These are phyloP conservation scores for Tremellales sp. DNA, from an alignment of 1,284 basidiomycete species.

Conservation along the genomic window DNA sequence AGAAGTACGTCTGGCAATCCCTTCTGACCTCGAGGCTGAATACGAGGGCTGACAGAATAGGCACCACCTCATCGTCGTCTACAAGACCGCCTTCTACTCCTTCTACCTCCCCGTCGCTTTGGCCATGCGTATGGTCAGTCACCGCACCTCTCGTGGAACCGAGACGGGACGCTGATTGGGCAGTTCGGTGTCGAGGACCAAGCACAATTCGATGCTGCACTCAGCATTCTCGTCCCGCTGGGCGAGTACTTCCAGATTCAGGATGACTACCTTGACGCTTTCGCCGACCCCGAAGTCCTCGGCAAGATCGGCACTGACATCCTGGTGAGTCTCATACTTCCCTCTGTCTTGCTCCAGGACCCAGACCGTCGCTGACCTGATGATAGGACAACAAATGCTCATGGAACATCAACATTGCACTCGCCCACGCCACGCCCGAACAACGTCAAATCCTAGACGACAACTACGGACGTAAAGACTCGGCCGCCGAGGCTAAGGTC, in stretches of 20 bases:
- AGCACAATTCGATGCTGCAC: conserved; percentile 71
- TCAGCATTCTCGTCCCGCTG: conserved; percentile 81
- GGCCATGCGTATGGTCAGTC: conserved; percentile 66
- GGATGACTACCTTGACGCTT: conserved; percentile 95
- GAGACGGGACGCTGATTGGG: background rate
- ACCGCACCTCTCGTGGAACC: background rate
- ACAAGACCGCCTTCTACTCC: conserved; percentile 98
- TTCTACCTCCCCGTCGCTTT: conserved; percentile 98
- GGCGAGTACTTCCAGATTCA: conserved; percentile 99
- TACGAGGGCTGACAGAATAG: conserved; percentile 51
- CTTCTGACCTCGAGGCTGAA: conserved; percentile 1
- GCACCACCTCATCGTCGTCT: conserved; percentile 89
- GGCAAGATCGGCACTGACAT: conserved; percentile 99
- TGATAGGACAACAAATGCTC: conserved; percentile 90
- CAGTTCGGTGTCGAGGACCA: conserved; percentile 62
- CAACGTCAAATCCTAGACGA: conserved; percentile 59
- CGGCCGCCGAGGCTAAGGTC: conserved; percentile 61
- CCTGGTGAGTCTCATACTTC: conserved; percentile 62
- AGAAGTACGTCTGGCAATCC: conserved; percentile 56
- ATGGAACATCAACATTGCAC: conserved; percentile 91
- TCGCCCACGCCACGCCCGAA: conserved; percentile 62
- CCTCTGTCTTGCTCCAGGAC: background rate
- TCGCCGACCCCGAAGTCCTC: conserved; percentile 82
- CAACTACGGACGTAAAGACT: conserved; percentile 83
- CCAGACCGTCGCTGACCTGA: background rate